Conservation (phyloP, 2,329 filamentous ascomycete genomes). For the Clonostachys chloroleuca region DNA sequence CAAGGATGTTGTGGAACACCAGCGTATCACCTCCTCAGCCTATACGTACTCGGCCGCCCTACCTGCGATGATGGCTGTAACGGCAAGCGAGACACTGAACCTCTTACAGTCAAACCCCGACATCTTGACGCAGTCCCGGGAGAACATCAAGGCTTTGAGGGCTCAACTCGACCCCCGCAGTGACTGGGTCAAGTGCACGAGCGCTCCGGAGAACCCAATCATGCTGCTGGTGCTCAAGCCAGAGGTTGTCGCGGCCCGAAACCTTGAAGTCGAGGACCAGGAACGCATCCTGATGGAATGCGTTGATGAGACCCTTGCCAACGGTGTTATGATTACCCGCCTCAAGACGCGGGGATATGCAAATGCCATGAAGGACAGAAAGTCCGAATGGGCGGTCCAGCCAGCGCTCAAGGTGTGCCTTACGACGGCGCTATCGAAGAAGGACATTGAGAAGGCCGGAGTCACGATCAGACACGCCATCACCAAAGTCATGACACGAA, state of each 20-base stretch:
- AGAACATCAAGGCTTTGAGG: constrained; percentile 82
- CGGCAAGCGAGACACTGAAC: constrained; percentile 84
- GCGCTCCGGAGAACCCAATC: constrained; percentile 78
- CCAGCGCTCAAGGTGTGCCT: constrained; percentile 90
- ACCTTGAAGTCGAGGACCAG: constrained; percentile 70
- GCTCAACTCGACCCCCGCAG: constrained; percentile 87
- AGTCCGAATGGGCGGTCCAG: constrained; percentile 60
- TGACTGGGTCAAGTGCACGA: constrained; percentile 86
- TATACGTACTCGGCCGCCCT: constrained; percentile 96
- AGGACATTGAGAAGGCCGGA: constrained; percentile 94
- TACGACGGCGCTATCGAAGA: constrained; percentile 82
- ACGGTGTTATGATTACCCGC: constrained; percentile 84
- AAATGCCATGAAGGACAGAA: constrained; percentile 59
- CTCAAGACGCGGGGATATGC: constrained; percentile 74
- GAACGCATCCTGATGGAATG: constrained; percentile 82
- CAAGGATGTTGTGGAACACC: constrained; percentile 90
- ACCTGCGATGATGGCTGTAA: constrained; percentile 92
- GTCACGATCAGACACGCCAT: constrained; percentile 85
- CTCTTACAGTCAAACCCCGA: constrained; percentile 85
- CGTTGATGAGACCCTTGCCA: constrained; percentile 89
- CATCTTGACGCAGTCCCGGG: constrained; percentile 71
- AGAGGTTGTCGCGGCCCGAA: constrained; percentile 70
- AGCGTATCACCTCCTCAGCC: constrained; percentile 85
- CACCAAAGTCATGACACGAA: constrained; percentile 79
- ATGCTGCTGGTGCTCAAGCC: constrained; percentile 80